Conservation (phyloP, 495 filamentous ascomycete genomes). For the Pyronema domesticum region DNA sequence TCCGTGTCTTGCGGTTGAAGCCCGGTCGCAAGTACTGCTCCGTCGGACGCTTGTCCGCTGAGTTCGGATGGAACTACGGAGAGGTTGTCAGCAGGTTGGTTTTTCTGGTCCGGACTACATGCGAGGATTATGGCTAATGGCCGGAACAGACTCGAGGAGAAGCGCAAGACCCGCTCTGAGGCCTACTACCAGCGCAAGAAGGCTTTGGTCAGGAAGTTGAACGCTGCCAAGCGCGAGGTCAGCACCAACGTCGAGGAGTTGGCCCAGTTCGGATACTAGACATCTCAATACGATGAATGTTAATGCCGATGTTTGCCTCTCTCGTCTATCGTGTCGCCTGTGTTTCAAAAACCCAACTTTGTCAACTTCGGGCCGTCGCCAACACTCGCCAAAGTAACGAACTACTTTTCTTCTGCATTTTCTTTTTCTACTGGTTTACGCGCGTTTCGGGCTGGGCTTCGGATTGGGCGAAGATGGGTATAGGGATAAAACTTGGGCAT, state of each 20-base stretch:
- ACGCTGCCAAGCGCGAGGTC: conserved; percentile 79
- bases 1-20: conserved; percentile 83
- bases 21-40: conserved; percentile 99
- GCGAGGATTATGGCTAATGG: conserved; percentile 25
- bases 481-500: conserved; percentile 1
- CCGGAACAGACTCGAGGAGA: conserved; percentile 74
- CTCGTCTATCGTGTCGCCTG: not conserved
- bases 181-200: conserved; percentile 99
- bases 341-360: conserved; percentile 3
- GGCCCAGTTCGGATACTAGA: conserved; percentile 55
- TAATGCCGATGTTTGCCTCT: conserved; percentile 6
- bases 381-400: conserved; percentile 3
- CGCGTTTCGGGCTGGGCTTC: conserved; percentile 6
- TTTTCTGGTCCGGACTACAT: not conserved
- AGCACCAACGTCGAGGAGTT: conserved; percentile 66
- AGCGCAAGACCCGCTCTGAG: conserved; percentile 94
- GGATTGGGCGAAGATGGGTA: conserved; percentile 2
- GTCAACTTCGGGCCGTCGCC: conserved; percentile 4
- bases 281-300: conserved; percentile 13
- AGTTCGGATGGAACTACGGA: conserved; percentile 99
- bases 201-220: conserved; percentile 69
- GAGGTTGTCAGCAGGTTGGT: conserved; percentile 86
- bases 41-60: conserved; percentile 89
- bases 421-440: not conserved
- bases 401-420: not conserved